These are phyloP conservation scores for Halophytophthora polymorphica DNA, from an alignment of 352 stramenopile species.

Conservation along the genomic window DNA sequence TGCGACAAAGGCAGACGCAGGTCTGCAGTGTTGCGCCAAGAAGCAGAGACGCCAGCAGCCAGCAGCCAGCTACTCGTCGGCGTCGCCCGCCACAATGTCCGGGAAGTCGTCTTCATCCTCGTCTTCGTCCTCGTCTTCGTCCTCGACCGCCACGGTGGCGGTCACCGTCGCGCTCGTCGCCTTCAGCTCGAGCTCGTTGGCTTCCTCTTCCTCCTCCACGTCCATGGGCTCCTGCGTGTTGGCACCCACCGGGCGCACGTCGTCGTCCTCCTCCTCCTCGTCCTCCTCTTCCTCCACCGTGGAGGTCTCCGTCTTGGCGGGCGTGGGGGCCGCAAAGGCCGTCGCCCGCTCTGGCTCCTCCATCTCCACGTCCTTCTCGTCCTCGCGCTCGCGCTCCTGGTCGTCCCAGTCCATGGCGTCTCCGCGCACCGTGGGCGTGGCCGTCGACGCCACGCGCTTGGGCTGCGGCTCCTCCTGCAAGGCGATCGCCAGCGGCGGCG, in stretches of 20 bases:
- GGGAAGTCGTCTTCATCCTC: too few relatives aligned
- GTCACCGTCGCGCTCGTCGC: constrained; percentile 53
- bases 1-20: too few relatives aligned
- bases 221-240: constrained; percentile 11
- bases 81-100: constrained; percentile 77
- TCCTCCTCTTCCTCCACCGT: constrained; percentile 27
- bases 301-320: constrained; percentile 7
- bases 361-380: constrained; percentile 22
- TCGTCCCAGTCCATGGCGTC: constrained; percentile 37
- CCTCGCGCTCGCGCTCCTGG: constrained; percentile 26
- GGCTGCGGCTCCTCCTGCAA: constrained; percentile 25
- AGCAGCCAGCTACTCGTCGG: too few relatives aligned
- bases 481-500: constrained; percentile 60
- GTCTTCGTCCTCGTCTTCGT: too few relatives aligned
- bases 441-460: neutral
- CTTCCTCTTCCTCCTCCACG: constrained; percentile 24
- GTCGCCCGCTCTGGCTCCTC: constrained; percentile 12
- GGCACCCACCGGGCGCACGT: constrained; percentile 20
- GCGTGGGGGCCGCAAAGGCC: constrained; percentile 1
- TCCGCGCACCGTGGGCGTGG: constrained; percentile 14
- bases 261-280: constrained; percentile 30
- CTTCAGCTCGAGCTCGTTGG: constrained; percentile 16
- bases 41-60: too few relatives aligned
- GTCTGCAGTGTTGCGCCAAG: too few relatives aligned
- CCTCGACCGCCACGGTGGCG: too few relatives aligned